Evolutionary conservation across 2,329 filamentous ascomycete species (phyloP).

Genomic region (Trichothecium roseum): DNA sequence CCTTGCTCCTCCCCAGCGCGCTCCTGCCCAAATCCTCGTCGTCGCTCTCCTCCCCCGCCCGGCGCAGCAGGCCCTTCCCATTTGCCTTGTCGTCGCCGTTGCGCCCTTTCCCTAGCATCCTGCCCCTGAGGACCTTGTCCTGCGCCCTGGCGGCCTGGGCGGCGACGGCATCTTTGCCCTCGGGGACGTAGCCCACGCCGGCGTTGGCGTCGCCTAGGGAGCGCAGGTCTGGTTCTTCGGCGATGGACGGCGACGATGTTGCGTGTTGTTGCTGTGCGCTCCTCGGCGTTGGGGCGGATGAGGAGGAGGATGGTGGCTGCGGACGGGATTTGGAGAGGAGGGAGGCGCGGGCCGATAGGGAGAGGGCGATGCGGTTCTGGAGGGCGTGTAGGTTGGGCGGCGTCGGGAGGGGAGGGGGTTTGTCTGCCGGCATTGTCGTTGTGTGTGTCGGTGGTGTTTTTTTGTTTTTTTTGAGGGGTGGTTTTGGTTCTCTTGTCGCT

Average conservation of each 20-base stretch:
- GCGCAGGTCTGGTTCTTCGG: not conserved
- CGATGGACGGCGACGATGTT: slow-evolving; percentile 10
- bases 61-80: slow-evolving; percentile 1
- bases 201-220: slow-evolving; percentile 17
- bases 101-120: slow-evolving; percentile 15
- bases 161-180: slow-evolving; percentile 13
- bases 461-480: not conserved
- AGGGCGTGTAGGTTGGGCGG: slow-evolving; percentile 26
- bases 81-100: slow-evolving; percentile 11
- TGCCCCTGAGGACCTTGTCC: slow-evolving; percentile 20
- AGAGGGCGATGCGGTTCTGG: slow-evolving; percentile 31
- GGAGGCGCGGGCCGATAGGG: slow-evolving; percentile 21
- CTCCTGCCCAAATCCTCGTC: slow-evolving; percentile 23
- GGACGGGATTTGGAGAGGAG: slow-evolving; percentile 18
- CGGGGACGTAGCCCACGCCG: slow-evolving; percentile 29
- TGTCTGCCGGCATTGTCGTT: slow-evolving; percentile 12
- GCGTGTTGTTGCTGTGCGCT: slow-evolving; percentile 12
- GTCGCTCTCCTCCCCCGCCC: slow-evolving; percentile 10
- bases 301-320: slow-evolving; percentile 5
- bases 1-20: slow-evolving; percentile 26
- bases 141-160: slow-evolving; percentile 10
- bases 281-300: slow-evolving; percentile 2
- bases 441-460: not conserved
- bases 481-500: slow-evolving; percentile 2
- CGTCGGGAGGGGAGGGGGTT: slow-evolving; percentile 19